Evolutionary conservation across 805 yeast genomes (phyloP), one percentile per base, ranked within the genome.

Genomic region (Metschnikowia borealis): DNA sequence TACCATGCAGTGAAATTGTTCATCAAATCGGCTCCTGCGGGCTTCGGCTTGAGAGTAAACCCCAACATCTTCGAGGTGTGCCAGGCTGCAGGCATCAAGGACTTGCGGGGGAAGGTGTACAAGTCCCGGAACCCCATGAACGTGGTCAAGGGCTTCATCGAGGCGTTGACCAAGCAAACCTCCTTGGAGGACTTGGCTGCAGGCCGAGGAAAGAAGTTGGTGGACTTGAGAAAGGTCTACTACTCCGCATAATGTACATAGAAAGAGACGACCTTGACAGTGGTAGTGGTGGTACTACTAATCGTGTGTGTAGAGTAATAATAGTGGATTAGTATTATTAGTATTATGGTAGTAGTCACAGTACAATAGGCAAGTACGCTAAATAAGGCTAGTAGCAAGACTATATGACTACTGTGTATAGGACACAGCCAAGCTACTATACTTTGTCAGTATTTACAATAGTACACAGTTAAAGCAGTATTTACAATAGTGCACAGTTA

Each of bases 121-220:
- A 85, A 90, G 62, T 88, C 96, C 35, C 82, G 98, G 76, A 94
- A 92, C 72, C 85, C 86, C 46, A 89, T 94, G 96, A 91, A 91
- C 69, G 95, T 91, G 44, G 89, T 89, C 51, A 90, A 91, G 73
- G 94, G 92, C 40, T 80, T 91, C 46, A 76, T 91, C 52, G 95
- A 89, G 66, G 97, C 97, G 1, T 79, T 94, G 57, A 75, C 79
- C 46, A 81, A 83, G 62, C 98, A 91, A 70, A 81, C 81, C 56
- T 79, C 95, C 2, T 78, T 89, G 60, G 95, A 88, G 61, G 96
- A 90, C 60, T 78, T 92, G 65, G 97, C 98, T 5, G 77, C 84
- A 47, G 87, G 85, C 60, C 83, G 99, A 73, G 99, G 99, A 54
- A 92, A 92, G 80, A 89, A 89, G 78, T 80, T 92, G 63, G 90